Conservation (phyloP, 2,329 filamentous ascomycete genomes). For the Colletotrichum shisoi region DNA sequence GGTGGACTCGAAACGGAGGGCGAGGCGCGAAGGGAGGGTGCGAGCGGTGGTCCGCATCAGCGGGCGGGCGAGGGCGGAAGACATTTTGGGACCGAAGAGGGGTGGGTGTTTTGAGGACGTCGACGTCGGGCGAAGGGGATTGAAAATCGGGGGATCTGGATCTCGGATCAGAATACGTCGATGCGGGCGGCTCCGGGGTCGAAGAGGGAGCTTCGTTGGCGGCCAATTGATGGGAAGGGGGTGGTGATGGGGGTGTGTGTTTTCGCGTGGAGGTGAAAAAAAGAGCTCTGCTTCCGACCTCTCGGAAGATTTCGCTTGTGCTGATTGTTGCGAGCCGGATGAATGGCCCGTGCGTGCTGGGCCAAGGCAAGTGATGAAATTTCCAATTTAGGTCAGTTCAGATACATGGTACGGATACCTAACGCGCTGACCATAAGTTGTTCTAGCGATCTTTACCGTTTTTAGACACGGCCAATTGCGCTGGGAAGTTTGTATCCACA, state of each 20-base stretch:
- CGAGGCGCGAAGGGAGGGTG: conserved; percentile 52
- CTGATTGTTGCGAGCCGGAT: conserved; percentile 39
- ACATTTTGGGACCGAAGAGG: conserved; percentile 42
- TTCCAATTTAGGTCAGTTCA: conserved; percentile 1
- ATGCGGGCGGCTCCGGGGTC: conserved; percentile 44
- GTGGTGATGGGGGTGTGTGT: conserved; percentile 39
- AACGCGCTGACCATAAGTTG: too few species aligned
- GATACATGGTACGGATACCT: too few species aligned
- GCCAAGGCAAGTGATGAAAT: conserved; percentile 29
- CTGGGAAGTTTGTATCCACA: not conserved
- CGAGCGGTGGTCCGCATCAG: conserved; percentile 58
- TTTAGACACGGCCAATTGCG: conserved; percentile 18
- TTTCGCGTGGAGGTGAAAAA: conserved; percentile 40
- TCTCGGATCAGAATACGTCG: conserved; percentile 40
- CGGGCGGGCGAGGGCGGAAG: conserved; percentile 52
- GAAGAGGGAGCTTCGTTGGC: conserved; percentile 43
- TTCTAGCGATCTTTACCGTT: conserved; percentile 13
- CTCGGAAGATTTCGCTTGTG: conserved; percentile 57
- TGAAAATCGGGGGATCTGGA: conserved; percentile 31
- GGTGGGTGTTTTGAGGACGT: conserved; percentile 12
- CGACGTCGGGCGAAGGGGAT: conserved; percentile 24
- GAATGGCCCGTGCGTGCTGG: conserved; percentile 31
- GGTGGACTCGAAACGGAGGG: conserved; percentile 69
- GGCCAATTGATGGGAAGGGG: conserved; percentile 50
- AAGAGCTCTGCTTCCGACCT: conserved; percentile 41